Conservation (phyloP, 257 asterid genomes). For the Gentiana macrophylla region DNA sequence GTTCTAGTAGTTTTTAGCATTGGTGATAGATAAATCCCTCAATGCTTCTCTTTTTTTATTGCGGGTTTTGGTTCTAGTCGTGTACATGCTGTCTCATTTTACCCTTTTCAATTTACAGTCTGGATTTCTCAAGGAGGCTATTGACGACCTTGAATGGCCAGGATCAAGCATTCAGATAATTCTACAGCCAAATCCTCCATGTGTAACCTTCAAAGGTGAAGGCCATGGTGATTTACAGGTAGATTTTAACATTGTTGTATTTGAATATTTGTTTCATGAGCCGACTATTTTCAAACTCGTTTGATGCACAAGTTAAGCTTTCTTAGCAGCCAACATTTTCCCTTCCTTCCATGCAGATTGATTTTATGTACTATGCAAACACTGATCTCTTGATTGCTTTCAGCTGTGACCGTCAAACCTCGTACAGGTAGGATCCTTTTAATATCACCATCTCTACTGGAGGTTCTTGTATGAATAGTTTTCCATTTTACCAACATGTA, state of each 20-base stretch:
- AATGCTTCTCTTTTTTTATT: too few species aligned
- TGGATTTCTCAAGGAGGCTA: conserved; percentile 91
- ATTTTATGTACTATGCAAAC: conserved; percentile 65
- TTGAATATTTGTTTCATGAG: too few species aligned
- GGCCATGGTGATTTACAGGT: conserved; percentile 99
- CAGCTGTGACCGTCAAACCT: conserved; percentile 61
- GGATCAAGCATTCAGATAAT: conserved; percentile 78
- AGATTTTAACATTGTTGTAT: too few species aligned
- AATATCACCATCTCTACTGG: neutral
- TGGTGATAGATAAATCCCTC: too few species aligned
- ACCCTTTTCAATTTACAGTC: conserved; percentile 42
- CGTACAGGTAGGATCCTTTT: conserved; percentile 63
- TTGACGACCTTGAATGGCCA: conserved; percentile 99
- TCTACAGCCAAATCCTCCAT: conserved; percentile 74
- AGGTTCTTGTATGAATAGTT: too few species aligned
- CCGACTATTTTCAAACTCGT: too few species aligned
- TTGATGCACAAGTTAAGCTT: neutral
- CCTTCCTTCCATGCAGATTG: conserved; percentile 50
- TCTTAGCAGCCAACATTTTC: neutral
- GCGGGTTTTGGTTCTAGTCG: too few species aligned
- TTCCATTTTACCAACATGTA: too few species aligned
- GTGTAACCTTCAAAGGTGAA: conserved; percentile 78
- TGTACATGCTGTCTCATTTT: too few species aligned
- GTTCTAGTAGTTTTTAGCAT: too few species aligned
- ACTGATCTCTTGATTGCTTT: conserved; percentile 74